Base-by-base conservation (phyloP, 768 basidiomycete genomes). In the Scleroderma bovista region DNA sequence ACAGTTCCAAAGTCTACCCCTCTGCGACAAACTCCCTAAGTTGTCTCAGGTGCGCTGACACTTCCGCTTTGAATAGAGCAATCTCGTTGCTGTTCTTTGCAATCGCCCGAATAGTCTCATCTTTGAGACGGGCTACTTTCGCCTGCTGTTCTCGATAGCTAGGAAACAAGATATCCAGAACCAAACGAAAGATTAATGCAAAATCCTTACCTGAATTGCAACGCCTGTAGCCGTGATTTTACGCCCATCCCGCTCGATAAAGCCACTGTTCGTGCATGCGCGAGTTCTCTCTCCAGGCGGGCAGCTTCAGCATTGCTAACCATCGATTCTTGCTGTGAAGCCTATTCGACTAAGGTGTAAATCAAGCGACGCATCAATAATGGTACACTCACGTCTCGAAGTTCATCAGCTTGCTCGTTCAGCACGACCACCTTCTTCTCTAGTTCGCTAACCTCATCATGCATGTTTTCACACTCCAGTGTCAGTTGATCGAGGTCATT, bases 61-160 rank as follows among this genome's bases (percentile, higher is more conserved):
- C 80, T 51, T 85, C 84, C 47, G 84, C 79, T 67, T 89, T 89
- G 73, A 91, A 90, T 59, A 81, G 75, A 15, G 82, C 85, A 32
- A 90, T 87, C 54, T 91, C 89, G 54, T 85, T 86, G 58, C 85
- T 86, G 64, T 84, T 89, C 74, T 89, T 91, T 51, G 87, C 78
- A 52, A 92, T 88, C 16, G 84, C 84, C 0, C 86, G 80, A 40
- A 88, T 78, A 0, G 86, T 89, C 57, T 89, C 88, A 48, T 92
- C 88, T 56, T 81, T 84, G 24, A 91, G 62, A 44, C 86, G 78
- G 42, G 78, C 75, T 19, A 86, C 80, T 59, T 85, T 87, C 52
- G 87, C 86, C 12, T 86, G 68, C 59, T 91, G 88, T 60, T 91
- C 88, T 55, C 81, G 80, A 62, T 88, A 86, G 45, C 88, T 91